Percentiles rank a stretch among this genome's conserved stretches.
Conservation (phyloP, 495 filamentous ascomycete species). For the Wilcoxina mikolae region DNA sequence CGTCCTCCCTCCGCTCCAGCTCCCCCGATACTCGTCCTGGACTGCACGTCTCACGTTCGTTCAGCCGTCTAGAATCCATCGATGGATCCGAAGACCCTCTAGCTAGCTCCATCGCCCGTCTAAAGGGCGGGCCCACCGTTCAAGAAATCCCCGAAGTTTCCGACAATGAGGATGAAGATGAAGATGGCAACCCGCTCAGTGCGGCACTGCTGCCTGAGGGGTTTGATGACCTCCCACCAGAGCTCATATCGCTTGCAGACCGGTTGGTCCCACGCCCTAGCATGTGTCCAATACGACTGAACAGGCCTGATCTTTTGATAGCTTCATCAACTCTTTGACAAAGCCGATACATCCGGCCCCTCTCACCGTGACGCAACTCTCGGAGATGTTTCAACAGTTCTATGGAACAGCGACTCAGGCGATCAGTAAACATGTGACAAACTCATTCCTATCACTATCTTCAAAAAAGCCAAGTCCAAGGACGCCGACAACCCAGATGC, state of each 20-base stretch:
- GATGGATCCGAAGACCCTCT: constrained; percentile 12
- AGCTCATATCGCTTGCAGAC: constrained; percentile 77
- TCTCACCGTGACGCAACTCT: constrained; percentile 67
- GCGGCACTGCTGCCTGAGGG: constrained; percentile 31
- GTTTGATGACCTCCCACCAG: constrained; percentile 79
- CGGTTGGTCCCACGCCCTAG: constrained; percentile 37
- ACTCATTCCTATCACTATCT: constrained; percentile 23
- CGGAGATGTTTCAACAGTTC: constrained; percentile 86
- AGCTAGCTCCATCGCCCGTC: constrained; percentile 21
- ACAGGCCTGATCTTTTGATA: constrained; percentile 29
- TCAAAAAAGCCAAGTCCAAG: constrained; percentile 33
- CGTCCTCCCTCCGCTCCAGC: constrained; percentile 19
- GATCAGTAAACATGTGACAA: constrained; percentile 73
- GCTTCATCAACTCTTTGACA: constrained; percentile 81
- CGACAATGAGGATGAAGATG: constrained; percentile 42
- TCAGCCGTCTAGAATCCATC: constrained; percentile 28
- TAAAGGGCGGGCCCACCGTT: constrained; percentile 16
- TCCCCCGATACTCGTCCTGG: constrained; percentile 23
- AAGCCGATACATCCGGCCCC: constrained; percentile 78
- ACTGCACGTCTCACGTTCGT: constrained; percentile 27
- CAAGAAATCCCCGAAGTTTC: constrained; percentile 27
- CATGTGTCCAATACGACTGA: too few species aligned
- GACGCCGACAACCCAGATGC: constrained; percentile 51
- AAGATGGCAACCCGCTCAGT: constrained; percentile 25
- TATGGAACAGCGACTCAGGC: constrained; percentile 69